These are phyloP conservation scores for Metrosideros polymorpha DNA, from an alignment of 441 rosid genomes.

Conservation along the genomic window DNA sequence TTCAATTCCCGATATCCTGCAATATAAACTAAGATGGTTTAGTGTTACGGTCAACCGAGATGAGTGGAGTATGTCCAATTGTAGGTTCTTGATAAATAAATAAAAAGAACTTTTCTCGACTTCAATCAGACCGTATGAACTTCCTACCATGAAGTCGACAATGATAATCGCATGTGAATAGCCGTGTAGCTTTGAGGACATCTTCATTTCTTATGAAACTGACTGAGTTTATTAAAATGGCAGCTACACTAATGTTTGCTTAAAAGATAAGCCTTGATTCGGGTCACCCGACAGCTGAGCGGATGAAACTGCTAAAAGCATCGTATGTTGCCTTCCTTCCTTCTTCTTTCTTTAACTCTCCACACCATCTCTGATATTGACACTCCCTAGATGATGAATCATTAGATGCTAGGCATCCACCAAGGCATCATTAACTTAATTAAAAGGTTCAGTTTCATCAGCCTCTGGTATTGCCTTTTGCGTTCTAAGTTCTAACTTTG, in stretches of 20 bases:
- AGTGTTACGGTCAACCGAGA: not conserved
- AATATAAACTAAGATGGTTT: constrained; percentile 24
- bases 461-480: not conserved
- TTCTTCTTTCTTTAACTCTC: not conserved
- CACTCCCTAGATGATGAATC: constrained; percentile 3
- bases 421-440: constrained; percentile 13
- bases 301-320: constrained; percentile 14
- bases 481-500: not conserved
- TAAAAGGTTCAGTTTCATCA: constrained; percentile 17
- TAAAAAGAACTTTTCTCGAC: not conserved
- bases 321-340: not conserved
- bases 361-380: constrained; percentile 6
- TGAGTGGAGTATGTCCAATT: constrained; percentile 3
- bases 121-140: not conserved
- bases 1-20: constrained; percentile 27
- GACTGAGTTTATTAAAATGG: constrained; percentile 25
- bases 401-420: constrained; percentile 2
- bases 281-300: constrained; percentile 28
- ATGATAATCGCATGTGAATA: constrained; percentile 25
- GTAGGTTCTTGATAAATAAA: constrained; percentile 8
- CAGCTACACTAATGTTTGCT: constrained; percentile 19
- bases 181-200: constrained; percentile 10
- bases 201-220: constrained; percentile 14
- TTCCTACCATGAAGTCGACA: constrained; percentile 26
- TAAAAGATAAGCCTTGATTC: constrained; percentile 25